Conservation (phyloP, 306 rosid species). For the Inga laurina region DNA sequence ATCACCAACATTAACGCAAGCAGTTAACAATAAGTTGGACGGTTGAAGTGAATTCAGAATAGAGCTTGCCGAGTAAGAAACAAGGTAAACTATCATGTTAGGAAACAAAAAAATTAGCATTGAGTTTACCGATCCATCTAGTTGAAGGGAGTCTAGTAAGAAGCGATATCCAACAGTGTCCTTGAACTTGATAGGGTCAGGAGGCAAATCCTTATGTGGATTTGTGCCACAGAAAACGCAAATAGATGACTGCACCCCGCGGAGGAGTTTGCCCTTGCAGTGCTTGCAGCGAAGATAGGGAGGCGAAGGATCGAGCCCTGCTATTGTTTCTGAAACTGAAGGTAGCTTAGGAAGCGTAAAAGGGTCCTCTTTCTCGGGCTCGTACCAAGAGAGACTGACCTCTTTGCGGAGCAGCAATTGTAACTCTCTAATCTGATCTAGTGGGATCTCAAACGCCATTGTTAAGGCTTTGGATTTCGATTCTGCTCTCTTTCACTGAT, state of each 20-base stretch:
- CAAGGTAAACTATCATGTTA: not conserved
- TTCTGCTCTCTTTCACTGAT: not conserved
- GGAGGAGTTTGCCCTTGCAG: conserved; percentile 76
- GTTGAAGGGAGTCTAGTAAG: conserved; percentile 69
- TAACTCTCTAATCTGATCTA: conserved; percentile 64
- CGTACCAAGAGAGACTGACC: conserved; percentile 69
- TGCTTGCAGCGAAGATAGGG: conserved; percentile 74
- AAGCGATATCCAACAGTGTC: conserved; percentile 69
- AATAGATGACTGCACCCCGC: conserved; percentile 59
- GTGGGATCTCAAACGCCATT: conserved; percentile 77
- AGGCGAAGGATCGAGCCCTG: conserved; percentile 78
- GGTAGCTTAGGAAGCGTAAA: conserved; percentile 58
- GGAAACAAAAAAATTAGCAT: not conserved
- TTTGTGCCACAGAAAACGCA: conserved; percentile 80
- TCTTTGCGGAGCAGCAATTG: conserved; percentile 67
- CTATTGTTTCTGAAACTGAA: conserved; percentile 58
- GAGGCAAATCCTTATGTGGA: conserved; percentile 60
- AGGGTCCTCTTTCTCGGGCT: conserved; percentile 52
- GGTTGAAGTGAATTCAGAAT: conserved; percentile 6
- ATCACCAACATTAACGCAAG: conserved; percentile 16
- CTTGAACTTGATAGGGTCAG: conserved; percentile 72
- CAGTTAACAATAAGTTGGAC: not conserved
- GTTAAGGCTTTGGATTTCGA: conserved; percentile 29
- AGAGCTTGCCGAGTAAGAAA: not conserved
- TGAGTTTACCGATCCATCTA: conserved; percentile 83